These are phyloP conservation scores for Debaryomycetaceae sp. DNA, from an alignment of 1,139 yeast genomes.

Conservation along the genomic window DNA sequence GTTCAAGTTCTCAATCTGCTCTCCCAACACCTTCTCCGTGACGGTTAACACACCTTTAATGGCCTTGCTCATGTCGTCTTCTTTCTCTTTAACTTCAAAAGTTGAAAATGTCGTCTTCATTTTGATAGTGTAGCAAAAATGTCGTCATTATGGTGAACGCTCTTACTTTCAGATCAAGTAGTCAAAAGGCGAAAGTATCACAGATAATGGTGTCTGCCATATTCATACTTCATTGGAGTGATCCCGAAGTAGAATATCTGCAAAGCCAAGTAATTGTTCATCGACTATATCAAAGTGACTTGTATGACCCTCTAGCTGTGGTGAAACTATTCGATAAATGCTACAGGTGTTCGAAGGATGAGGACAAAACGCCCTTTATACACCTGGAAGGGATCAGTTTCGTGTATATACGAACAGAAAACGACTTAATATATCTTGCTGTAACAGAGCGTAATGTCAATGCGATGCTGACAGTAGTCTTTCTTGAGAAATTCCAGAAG, in stretches of 20 bases:
- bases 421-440: slow-evolving; percentile 30
- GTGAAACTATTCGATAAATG: slow-evolving; percentile 25
- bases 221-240: slow-evolving; percentile 37
- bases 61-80: slow-evolving; percentile 1
- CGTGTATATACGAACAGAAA: slow-evolving; percentile 26
- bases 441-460: slow-evolving; percentile 32
- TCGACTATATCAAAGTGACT: slow-evolving; percentile 33
- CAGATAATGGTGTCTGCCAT: slow-evolving; percentile 36
- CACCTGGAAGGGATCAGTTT: slow-evolving; percentile 28
- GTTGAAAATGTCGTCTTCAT: background rate
- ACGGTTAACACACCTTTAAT: slow-evolving; percentile 1
- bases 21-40: slow-evolving; percentile 4
- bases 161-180: background rate
- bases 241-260: slow-evolving; percentile 24
- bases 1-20: slow-evolving; percentile 6
- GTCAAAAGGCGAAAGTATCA: background rate
- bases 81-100: too few relatives aligned
- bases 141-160: background rate
- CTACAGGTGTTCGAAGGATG: slow-evolving; percentile 18
- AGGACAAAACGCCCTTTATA: slow-evolving; percentile 31
- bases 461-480: slow-evolving; percentile 42
- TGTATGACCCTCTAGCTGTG: slow-evolving; percentile 24
- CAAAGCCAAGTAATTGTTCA: slow-evolving; percentile 34
- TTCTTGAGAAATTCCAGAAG: slow-evolving; percentile 31
- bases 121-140: background rate